Percentiles rank a stretch among this genome's conserved stretches.
These are phyloP conservation scores for Diaporthe ilicicola DNA, from an alignment of 2,329 filamentous ascomycete genomes.

Conservation along the genomic window DNA sequence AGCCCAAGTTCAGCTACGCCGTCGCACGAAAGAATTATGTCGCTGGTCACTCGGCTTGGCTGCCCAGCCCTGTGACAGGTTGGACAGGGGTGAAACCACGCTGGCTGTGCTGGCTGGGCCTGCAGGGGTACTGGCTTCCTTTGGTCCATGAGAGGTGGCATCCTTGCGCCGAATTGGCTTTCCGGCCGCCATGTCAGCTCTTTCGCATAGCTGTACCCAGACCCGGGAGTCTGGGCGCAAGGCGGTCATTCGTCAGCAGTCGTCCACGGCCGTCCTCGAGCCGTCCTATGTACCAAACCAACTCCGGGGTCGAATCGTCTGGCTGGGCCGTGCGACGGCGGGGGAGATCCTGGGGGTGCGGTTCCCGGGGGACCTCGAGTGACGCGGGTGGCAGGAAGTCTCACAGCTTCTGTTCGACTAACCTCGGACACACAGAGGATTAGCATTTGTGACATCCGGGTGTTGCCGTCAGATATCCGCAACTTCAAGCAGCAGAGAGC, in stretches of 20 bases:
- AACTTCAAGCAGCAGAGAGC: background rate
- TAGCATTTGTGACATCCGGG: constrained; percentile 2
- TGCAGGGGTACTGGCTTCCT: constrained; percentile 19
- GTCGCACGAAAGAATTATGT: background rate
- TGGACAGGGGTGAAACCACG: constrained; percentile 8
- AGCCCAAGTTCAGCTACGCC: background rate
- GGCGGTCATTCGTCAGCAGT: constrained; percentile 1
- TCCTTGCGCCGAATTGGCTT: constrained; percentile 9
- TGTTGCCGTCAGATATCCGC: constrained; percentile 5
- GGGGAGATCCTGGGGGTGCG: constrained; percentile 16
- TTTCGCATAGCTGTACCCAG: constrained; percentile 6
- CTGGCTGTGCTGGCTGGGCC: background rate
- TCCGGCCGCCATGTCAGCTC: background rate
- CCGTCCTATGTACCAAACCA: background rate
- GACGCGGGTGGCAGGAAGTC: constrained; percentile 26
- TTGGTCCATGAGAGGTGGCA: constrained; percentile 25
- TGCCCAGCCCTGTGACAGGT: constrained; percentile 18
- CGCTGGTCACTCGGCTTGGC: constrained; percentile 1
- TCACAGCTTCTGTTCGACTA: background rate
- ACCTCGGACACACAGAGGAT: constrained; percentile 26
- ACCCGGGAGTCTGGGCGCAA: constrained; percentile 29
- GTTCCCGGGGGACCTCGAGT: background rate
- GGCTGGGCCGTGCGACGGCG: constrained; percentile 3
- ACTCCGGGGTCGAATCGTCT: constrained; percentile 2
- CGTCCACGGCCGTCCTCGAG: background rate